phyloP scores from a whole-genome alignment of 768 basidiomycete genomes.

The Kwoniella botswanensis region DNA sequence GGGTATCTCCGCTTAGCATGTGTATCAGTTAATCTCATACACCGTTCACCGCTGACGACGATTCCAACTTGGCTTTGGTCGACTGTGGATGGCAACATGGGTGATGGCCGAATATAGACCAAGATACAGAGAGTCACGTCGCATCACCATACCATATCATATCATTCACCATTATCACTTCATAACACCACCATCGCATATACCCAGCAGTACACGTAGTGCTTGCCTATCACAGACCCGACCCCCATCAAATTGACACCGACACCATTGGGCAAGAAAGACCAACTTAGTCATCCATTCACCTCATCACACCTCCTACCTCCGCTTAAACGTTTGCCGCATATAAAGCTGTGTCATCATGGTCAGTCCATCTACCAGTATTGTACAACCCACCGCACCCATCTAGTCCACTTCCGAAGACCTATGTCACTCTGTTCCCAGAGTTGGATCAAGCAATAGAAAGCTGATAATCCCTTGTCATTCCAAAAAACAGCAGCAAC shows the following conservation, averaged over 20 bases:
- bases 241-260: neutral
- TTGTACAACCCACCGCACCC: neutral
- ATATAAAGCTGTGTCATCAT: constrained; percentile 25
- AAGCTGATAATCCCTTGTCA: constrained; percentile 6
- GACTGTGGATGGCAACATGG: neutral
- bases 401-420: neutral
- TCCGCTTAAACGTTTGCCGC: constrained; percentile 16
- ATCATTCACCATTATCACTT: neutral
- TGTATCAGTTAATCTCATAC: neutral
- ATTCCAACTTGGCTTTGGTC: neutral
- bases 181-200: neutral
- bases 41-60: constrained; percentile 6
- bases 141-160: neutral
- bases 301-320: neutral
- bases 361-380: constrained; percentile 8
- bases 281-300: neutral
- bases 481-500: constrained; percentile 20
- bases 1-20: constrained; percentile 2
- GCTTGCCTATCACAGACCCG: constrained; percentile 5
- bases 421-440: neutral
- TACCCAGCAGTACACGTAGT: neutral
- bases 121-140: neutral
- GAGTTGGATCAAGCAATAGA: neutral
- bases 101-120: neutral
- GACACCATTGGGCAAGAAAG: neutral